These are phyloP conservation scores for Sutorius eximius DNA, from an alignment of 1,284 basidiomycete species.

Conservation along the genomic window DNA sequence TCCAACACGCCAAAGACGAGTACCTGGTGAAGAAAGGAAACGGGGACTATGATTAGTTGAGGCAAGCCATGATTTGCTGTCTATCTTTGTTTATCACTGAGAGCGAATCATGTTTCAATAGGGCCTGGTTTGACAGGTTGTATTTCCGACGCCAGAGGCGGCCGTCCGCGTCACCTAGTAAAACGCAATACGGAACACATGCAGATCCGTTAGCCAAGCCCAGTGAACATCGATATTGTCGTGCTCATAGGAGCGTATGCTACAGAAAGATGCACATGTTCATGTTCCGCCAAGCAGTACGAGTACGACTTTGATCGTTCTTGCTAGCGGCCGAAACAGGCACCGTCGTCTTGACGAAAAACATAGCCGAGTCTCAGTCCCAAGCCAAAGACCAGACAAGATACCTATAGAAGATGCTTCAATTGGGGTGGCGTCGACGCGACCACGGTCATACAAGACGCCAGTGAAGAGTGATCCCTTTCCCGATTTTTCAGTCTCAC, in stretches of 20 bases:
- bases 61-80: neutral
- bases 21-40: too few relatives aligned
- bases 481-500: too few relatives aligned
- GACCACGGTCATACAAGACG: too few relatives aligned
- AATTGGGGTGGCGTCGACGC: too few relatives aligned
- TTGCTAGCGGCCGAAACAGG: neutral
- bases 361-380: neutral
- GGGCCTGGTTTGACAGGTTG: neutral
- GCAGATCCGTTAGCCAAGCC: neutral
- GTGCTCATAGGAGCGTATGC: neutral
- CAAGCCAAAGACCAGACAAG: neutral
- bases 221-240: neutral
- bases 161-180: neutral
- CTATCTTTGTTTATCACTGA: neutral
- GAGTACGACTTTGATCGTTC: neutral
- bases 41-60: neutral
- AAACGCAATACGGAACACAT: neutral
- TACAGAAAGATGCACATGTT: neutral
- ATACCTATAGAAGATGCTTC: too few relatives aligned
- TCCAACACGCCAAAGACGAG: neutral
- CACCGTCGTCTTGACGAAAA: neutral
- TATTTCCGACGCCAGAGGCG: neutral
- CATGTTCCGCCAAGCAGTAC: neutral
- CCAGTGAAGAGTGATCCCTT: too few relatives aligned
- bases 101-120: conserved; percentile 3